These are phyloP conservation scores for Suhomyces choctaworum DNA, from an alignment of 1,139 yeast species.

Conservation along the genomic window DNA sequence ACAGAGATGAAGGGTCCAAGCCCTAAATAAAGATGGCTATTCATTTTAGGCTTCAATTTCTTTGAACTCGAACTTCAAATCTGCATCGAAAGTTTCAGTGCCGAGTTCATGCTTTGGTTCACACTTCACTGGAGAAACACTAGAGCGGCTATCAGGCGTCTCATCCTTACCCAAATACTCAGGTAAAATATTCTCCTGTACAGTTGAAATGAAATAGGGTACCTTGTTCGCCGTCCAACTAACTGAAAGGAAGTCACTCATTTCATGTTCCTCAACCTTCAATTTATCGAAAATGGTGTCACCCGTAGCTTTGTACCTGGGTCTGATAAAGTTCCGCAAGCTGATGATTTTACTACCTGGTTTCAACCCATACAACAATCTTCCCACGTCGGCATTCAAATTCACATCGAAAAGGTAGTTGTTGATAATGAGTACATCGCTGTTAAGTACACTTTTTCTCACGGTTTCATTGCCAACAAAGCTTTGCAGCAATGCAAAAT, in stretches of 20 bases:
- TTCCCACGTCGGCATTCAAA: slow-evolving; percentile 67
- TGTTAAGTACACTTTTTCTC: slow-evolving; percentile 51
- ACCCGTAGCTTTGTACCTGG: slow-evolving; percentile 53
- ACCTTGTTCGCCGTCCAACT: slow-evolving; percentile 92
- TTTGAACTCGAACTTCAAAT: slow-evolving; percentile 1
- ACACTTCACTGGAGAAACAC: neutral
- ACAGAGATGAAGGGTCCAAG: neutral
- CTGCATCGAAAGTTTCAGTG: neutral
- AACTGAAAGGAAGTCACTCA: slow-evolving; percentile 67
- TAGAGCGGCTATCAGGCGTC: slow-evolving; percentile 3
- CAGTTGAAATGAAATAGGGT: slow-evolving; percentile 75
- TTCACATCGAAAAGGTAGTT: slow-evolving; percentile 80
- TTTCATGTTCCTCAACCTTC: slow-evolving; percentile 61
- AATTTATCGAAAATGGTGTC: slow-evolving; percentile 65
- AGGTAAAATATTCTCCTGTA: slow-evolving; percentile 38
- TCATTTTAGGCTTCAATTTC: neutral
- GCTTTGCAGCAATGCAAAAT: slow-evolving; percentile 65
- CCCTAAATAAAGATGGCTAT: neutral
- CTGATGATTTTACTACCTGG: slow-evolving; percentile 81
- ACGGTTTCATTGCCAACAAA: slow-evolving; percentile 68
- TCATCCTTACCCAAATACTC: slow-evolving; percentile 16
- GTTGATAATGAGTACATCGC: slow-evolving; percentile 76
- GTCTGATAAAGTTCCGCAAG: slow-evolving; percentile 69
- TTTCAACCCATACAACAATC: slow-evolving; percentile 59
- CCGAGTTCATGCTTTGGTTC: neutral